phyloP scores from a whole-genome alignment of 768 basidiomycete genomes.

The Psilocybe cubensis region DNA sequence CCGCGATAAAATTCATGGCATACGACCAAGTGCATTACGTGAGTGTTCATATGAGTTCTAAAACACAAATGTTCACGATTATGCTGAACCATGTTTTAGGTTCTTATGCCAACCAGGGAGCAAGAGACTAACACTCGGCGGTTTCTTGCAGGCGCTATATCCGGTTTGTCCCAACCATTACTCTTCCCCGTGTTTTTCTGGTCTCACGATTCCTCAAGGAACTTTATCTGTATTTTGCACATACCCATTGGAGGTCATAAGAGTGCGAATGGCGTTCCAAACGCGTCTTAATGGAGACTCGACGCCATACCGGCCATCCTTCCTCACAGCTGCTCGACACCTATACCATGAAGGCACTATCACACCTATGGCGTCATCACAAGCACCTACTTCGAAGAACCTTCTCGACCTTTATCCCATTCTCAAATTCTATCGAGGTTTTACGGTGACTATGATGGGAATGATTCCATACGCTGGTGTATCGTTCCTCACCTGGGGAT shows the following conservation, averaged over 20 bases:
- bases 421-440: conserved; percentile 97
- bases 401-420: conserved; percentile 69
- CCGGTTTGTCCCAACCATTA: conserved; percentile 57
- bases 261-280: conserved; percentile 94
- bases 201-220: conserved; percentile 44
- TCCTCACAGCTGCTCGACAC: conserved; percentile 55
- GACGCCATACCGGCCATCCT: conserved; percentile 45
- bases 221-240: conserved; percentile 89
- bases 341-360: conserved; percentile 76
- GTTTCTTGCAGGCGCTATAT: conserved; percentile 85
- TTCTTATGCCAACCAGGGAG: conserved; percentile 83
- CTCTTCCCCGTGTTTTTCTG: background rate
- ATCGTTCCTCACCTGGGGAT: conserved; percentile 92
- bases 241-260: conserved; percentile 93
- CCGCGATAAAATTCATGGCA: conserved; percentile 95
- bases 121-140: conserved; percentile 79
- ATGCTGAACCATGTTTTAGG: conserved; percentile 43
- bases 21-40: conserved; percentile 90
- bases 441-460: conserved; percentile 87
- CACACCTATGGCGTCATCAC: conserved; percentile 25
- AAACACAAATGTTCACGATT: background rate
- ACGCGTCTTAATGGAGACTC: conserved; percentile 43
- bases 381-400: conserved; percentile 22
- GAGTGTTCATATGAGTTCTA: conserved; percentile 28
- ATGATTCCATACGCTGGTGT: conserved; percentile 97